Conservation (phyloP, 106 monocot genomes). For the Dactylorhiza incarnata region DNA sequence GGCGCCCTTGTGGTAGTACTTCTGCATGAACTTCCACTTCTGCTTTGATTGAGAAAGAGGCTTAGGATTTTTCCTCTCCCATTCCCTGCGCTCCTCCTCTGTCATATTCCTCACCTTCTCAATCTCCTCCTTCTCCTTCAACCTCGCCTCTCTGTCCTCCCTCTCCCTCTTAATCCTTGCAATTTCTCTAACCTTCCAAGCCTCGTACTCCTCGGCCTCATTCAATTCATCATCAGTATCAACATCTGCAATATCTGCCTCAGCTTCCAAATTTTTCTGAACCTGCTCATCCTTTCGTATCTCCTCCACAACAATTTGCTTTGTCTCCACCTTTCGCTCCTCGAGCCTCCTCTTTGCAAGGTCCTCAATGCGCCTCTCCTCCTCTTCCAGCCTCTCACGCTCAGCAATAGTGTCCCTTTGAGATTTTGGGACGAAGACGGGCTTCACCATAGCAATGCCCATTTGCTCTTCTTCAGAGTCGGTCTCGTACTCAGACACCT, state of each 20-base stretch:
- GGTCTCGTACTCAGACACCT: conserved; percentile 86
- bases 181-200: conserved; percentile 91
- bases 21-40: conserved; percentile 99
- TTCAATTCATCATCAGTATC: conserved; percentile 93
- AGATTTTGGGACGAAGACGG: conserved; percentile 74
- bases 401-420: conserved; percentile 92
- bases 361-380: conserved; percentile 75
- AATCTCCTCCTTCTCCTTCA: conserved; percentile 98
- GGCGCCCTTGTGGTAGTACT: conserved; percentile 93
- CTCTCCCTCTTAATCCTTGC: conserved; percentile 93
- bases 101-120: conserved; percentile 97
- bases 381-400: conserved; percentile 81
- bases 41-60: conserved; percentile 34
- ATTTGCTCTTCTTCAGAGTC: conserved; percentile 90
- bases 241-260: conserved; percentile 69
- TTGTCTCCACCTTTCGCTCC: conserved; percentile 78
- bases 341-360: conserved; percentile 63
- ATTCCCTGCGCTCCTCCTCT: conserved; percentile 86
- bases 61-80: conserved; percentile 92
- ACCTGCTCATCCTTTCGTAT: conserved; percentile 83
- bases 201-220: conserved; percentile 94
- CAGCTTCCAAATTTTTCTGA: conserved; percentile 74
- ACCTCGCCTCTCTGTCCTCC: conserved; percentile 81
- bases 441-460: conserved; percentile 81
- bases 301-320: conserved; percentile 89